Evolutionary conservation across 108 stramenopile genomes (phyloP), one percentile per base, ranked within the genome.

Genomic region (Skeletonema marinoi): DNA sequence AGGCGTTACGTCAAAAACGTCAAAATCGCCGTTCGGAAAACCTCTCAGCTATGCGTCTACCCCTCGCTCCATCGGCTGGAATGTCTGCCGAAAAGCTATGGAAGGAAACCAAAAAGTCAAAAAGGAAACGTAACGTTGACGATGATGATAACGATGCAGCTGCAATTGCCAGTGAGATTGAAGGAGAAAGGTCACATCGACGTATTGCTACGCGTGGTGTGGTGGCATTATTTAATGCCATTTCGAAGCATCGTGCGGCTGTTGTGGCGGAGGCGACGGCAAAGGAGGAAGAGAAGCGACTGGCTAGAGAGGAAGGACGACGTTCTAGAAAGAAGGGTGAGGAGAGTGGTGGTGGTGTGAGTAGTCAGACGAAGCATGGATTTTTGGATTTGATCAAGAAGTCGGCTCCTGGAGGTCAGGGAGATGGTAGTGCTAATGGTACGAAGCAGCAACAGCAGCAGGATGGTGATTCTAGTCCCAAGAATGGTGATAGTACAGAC

Each of bases 161-260:
- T 29, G 85, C 71, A 16, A 69, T 80, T 25, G 84, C 88, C 11
- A 77, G 82, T 54, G 93, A 94, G 74, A 75, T 96, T 56, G 92
- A 93, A 61, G 83, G 71, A 32, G 96, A 96, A 82, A 78, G 96
- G 8, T 54, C 88, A 25, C 96, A 93, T 78, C 86, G 96, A 54
- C 80, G 93, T 25, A 89, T 94, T 6, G 96, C 96, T 41, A 96
- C 96, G 5, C 81, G 93, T 29, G 96, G 96, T 71, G 96, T 96
- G 13, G 96, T 96, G 21, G 93, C 93, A 3, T 75, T 96, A 8
- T 96, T 96, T 63, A 96, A 96, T 79, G 91, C 96, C 25, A 94
- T 96, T 70, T 70, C 90, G 12, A 90, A 90, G 76, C 93, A 96
- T 83, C 90, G 94, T 9, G 48, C 73, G 30, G 79, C 62, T 31